Percentiles rank a stretch among this genome's conserved stretches.
Conservation (phyloP, 768 basidiomycete genomes). For the Hebeloma cylindrosporum region DNA sequence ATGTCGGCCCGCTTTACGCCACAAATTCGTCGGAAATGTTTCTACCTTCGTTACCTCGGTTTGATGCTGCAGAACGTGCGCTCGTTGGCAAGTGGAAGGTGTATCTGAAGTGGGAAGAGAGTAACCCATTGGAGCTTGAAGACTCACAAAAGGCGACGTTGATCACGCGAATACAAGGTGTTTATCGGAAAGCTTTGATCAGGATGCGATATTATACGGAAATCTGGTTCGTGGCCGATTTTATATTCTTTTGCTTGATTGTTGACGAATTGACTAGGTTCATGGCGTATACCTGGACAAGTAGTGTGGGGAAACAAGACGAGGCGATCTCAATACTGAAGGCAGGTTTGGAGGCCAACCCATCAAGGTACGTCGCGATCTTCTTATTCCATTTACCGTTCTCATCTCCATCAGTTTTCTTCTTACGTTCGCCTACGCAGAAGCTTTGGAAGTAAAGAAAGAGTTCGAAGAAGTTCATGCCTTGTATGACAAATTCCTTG, state of each 20-base stretch:
- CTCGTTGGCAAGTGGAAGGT: conserved; percentile 86
- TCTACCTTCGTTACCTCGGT: conserved; percentile 71
- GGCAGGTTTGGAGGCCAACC: conserved; percentile 86
- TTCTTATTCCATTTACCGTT: background rate
- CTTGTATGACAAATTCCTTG: conserved; percentile 72
- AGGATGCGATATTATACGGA: conserved; percentile 95
- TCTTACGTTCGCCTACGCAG: conserved; percentile 87
- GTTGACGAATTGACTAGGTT: conserved; percentile 55
- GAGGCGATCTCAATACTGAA: conserved; percentile 82
- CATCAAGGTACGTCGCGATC: conserved; percentile 55
- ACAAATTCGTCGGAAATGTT: conserved; percentile 43
- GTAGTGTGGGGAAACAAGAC: conserved; percentile 70
- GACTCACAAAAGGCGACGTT: conserved; percentile 72
- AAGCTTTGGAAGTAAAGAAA: conserved; percentile 59
- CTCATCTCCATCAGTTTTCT: conserved; percentile 58
- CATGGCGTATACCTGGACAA: conserved; percentile 87
- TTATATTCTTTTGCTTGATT: background rate
- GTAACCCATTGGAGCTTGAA: conserved; percentile 90
- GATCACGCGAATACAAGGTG: conserved; percentile 70
- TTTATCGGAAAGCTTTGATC: conserved; percentile 86
- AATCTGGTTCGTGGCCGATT: conserved; percentile 65
- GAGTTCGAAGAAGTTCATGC: conserved; percentile 68
- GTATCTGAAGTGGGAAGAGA: conserved; percentile 95
- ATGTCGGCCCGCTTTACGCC: conserved; percentile 64
- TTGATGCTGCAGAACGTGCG: conserved; percentile 67